These are phyloP conservation scores for Exophiala lecanii-corni DNA, from an alignment of 2,329 filamentous ascomycete species.

Conservation along the genomic window DNA sequence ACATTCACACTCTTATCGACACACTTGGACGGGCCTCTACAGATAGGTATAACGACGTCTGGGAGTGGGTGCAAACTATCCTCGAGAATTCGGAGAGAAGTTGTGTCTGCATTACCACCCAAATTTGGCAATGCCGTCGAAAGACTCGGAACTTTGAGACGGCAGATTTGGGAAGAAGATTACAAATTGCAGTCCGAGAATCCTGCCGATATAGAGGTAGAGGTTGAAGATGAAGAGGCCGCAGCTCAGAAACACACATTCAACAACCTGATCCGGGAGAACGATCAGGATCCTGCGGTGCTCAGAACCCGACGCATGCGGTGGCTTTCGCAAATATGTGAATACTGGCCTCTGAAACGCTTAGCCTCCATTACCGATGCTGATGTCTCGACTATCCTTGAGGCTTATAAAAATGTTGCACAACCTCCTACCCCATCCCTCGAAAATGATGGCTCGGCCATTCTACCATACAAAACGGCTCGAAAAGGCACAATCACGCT, in stretches of 20 bases:
- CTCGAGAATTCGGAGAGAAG: conserved; percentile 80
- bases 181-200: conserved; percentile 34
- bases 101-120: conserved; percentile 71
- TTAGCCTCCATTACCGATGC: conserved; percentile 74
- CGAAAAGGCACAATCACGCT: conserved; percentile 70
- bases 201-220: conserved; percentile 37
- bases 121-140: conserved; percentile 73
- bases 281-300: conserved; percentile 63
- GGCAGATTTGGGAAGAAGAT: conserved; percentile 70
- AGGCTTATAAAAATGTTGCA: conserved; percentile 55
- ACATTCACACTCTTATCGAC: conserved; percentile 87
- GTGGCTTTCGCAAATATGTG: conserved; percentile 94
- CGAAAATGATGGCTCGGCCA: conserved; percentile 26
- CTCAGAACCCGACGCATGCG: conserved; percentile 77
- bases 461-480: conserved; percentile 12
- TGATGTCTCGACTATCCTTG: conserved; percentile 73
- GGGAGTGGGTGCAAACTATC: conserved; percentile 92
- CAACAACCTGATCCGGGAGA: conserved; percentile 69
- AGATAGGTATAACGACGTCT: conserved; percentile 93
- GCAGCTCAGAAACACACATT: conserved; percentile 70
- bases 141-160: conserved; percentile 67
- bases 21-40: conserved; percentile 82
- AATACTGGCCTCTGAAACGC: conserved; percentile 90
- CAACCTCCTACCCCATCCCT: conserved; percentile 25
- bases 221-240: conserved; percentile 46